A percentile compares a stretch with the other conserved stretches of the same genome.
These are phyloP conservation scores for Botrytis sinoallii DNA, from an alignment of 2,329 filamentous ascomycete genomes.

Conservation along the genomic window DNA sequence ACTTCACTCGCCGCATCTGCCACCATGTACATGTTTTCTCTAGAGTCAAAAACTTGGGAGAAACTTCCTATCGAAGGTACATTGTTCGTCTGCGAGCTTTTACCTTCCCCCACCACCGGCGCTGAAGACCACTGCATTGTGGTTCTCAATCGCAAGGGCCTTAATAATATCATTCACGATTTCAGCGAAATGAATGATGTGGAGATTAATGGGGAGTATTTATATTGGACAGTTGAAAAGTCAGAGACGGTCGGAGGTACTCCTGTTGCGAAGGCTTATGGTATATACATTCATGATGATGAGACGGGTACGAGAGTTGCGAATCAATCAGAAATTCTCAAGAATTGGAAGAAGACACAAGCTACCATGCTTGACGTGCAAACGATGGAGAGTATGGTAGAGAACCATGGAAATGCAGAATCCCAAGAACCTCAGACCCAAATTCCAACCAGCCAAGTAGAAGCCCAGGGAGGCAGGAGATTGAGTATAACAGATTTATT, in stretches of 20 bases:
- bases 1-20: constrained; percentile 80
- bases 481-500: constrained; percentile 12
- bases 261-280: constrained; percentile 43
- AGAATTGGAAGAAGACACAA: constrained; percentile 28
- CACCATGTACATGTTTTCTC: constrained; percentile 78
- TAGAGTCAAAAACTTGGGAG: constrained; percentile 68
- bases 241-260: constrained; percentile 14
- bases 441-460: background rate
- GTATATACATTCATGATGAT: constrained; percentile 55
- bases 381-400: constrained; percentile 14
- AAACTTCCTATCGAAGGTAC: constrained; percentile 83
- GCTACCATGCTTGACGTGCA: constrained; percentile 9
- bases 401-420: constrained; percentile 23
- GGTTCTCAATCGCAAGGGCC: constrained; percentile 67
- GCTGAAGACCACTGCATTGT: constrained; percentile 56
- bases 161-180: constrained; percentile 68
- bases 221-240: constrained; percentile 42
- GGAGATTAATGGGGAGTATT: constrained; percentile 57
- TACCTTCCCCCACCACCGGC: constrained; percentile 39
- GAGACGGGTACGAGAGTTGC: constrained; percentile 43
- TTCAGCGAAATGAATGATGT: constrained; percentile 60
- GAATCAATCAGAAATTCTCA: constrained; percentile 32
- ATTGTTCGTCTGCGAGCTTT: constrained; percentile 77
- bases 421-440: constrained; percentile 19
- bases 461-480: constrained; percentile 1